Evolutionary conservation across 1,284 basidiomycete genomes (phyloP).

Genomic region (Cystobasidiaceae sp.): DNA sequence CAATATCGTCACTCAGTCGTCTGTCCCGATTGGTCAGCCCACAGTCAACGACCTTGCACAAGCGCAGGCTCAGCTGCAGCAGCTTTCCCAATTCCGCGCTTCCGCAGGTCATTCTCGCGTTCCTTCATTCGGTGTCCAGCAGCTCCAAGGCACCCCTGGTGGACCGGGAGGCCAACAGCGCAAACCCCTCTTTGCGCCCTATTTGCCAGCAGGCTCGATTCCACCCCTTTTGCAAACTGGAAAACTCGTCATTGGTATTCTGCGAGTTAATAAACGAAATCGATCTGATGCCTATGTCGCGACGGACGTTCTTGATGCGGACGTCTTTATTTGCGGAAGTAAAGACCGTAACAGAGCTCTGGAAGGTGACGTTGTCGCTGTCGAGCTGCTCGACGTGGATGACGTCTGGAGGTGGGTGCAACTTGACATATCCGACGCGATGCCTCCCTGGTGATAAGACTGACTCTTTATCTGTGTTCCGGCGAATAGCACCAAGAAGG

Average conservation of each 20-base stretch:
- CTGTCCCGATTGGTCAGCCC: conserved; percentile 26
- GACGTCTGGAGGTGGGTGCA: conserved; percentile 28
- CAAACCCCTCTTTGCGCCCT: conserved; percentile 97
- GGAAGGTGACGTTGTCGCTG: conserved; percentile 97
- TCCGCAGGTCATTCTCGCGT: conserved; percentile 94
- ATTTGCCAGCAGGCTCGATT: conserved; percentile 93
- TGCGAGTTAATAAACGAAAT: conserved; percentile 91
- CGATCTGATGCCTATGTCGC: conserved; percentile 97
- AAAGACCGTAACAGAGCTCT: conserved; percentile 98
- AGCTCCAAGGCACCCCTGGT: conserved; percentile 56
- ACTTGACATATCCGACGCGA: background rate
- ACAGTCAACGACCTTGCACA: conserved; percentile 47
- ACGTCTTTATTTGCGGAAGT: conserved; percentile 95
- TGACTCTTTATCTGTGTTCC: too few species aligned
- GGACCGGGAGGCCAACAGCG: conserved; percentile 70
- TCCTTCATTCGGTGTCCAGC: conserved; percentile 64
- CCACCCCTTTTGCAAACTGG: conserved; percentile 96
- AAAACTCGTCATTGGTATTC: conserved; percentile 93
- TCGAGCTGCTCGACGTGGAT: conserved; percentile 82
- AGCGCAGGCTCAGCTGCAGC: conserved; percentile 84
- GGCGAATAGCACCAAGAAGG: conserved; percentile 76
- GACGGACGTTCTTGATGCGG: conserved; percentile 96
- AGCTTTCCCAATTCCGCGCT: conserved; percentile 93
- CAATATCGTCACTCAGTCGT: conserved; percentile 19
- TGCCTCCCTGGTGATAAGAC: background rate